Evolutionary conservation across 257 asterid species (phyloP), one percentile per base, ranked within the genome.

Genomic region (Leonotis leonurus): DNA sequence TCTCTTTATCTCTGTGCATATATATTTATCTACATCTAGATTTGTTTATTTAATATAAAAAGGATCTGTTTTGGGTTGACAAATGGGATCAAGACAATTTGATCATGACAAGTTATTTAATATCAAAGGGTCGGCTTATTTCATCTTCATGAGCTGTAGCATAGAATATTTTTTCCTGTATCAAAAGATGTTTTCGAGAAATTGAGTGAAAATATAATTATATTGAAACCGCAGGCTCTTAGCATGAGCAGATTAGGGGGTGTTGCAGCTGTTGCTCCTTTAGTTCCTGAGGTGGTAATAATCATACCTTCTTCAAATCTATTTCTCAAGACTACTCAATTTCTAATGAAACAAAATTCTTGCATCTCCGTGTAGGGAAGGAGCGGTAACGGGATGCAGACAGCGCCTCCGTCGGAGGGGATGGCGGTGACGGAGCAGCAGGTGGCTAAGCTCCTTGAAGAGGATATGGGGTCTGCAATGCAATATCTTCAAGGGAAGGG

Each of bases 231-330:
- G n/a, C 76, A 90, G 98, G 95, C 88, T 51, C 81, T 91, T 24
- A 88, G 97, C 72, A 76, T 91, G 88, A 91, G 98, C 73, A 85
- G 98, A 75, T 81, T 91, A 71, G 98, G 98, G 1, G 93, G 95
- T 63, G 96, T 94, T 65, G 79, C 83, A 53, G 90, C 96, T 46
- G 88, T 71, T 76, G 78, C 89, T 25, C 95, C 98, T 35, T 73
- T 71, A 29, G 81, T 78, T 22, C 60, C 92, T 27, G 81, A 86
- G 96, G 96, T 84, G n/a, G n/a, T n/a, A n/a, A n/a, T n/a, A 75
- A 73, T 48, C n/a, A 54, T n/a, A 22, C 6, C 10, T 22, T 4
- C 3, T 22, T 20, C 29, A 11, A 21, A n/a, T n/a, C n/a, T n/a
- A n/a, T n/a, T n/a, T n/a, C n/a, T n/a, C n/a, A n/a, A n/a, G n/a